phyloP scores from a whole-genome alignment of 1,284 basidiomycete species.

The Butyriboletus appendiculatus region DNA sequence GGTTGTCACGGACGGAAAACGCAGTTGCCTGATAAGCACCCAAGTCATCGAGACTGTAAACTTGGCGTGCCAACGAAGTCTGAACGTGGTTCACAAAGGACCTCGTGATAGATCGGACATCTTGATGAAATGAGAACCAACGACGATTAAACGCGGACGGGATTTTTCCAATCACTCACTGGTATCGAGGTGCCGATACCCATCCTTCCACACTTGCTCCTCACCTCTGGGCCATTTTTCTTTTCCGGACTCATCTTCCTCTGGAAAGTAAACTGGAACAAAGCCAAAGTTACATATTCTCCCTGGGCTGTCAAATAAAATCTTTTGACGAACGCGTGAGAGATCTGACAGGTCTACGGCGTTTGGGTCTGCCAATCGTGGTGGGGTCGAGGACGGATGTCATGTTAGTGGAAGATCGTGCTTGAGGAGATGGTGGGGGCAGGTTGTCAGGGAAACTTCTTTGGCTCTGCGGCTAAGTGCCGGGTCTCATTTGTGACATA shows the following conservation, averaged over 20 bases:
- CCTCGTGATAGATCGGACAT: conserved; percentile 67
- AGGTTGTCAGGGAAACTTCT: not conserved
- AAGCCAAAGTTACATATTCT: not conserved
- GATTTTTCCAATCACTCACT: conserved; percentile 41
- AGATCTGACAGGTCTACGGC: conserved; percentile 70
- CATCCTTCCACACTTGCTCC: conserved; percentile 76
- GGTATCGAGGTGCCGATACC: conserved; percentile 56
- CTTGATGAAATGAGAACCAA: conserved; percentile 37
- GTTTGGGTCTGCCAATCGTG: conserved; percentile 60
- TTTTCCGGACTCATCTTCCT: conserved; percentile 71
- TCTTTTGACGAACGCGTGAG: conserved; percentile 55
- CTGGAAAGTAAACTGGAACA: conserved; percentile 65
- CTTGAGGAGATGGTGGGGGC: not conserved
- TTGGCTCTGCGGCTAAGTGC: too few species aligned
- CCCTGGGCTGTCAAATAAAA: not conserved
- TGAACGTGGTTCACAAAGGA: conserved; percentile 86
- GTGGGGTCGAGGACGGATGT: conserved; percentile 61
- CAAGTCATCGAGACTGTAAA: conserved; percentile 83
- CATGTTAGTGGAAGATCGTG: conserved; percentile 33
- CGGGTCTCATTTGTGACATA: not conserved
- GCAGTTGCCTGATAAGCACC: conserved; percentile 83
- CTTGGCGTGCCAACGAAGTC: conserved; percentile 84
- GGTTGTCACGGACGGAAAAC: conserved; percentile 81
- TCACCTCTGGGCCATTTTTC: conserved; percentile 88
- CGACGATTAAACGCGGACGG: not conserved